phyloP scores from a whole-genome alignment of 352 stramenopile genomes.

The Aphanomyces invadans region DNA sequence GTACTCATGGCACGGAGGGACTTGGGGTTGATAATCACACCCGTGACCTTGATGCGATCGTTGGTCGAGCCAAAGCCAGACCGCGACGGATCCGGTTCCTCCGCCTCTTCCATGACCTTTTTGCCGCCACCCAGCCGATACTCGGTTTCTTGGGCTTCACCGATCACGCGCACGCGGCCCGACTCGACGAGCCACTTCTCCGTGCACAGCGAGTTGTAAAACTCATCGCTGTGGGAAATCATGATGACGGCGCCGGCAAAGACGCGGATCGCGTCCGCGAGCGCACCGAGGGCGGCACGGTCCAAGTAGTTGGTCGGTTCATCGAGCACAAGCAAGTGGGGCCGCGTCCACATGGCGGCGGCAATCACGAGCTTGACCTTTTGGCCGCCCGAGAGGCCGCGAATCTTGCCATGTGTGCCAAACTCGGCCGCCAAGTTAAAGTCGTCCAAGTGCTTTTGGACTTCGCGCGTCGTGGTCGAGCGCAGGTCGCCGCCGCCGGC shows the following conservation, averaged over 20 bases:
- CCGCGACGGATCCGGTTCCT: constrained; percentile 38
- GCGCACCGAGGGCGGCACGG: constrained; percentile 45
- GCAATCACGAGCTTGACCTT: constrained; percentile 79
- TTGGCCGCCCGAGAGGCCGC: constrained; percentile 62
- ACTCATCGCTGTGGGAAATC: constrained; percentile 77
- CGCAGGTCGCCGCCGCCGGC: constrained; percentile 48
- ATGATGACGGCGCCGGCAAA: constrained; percentile 68
- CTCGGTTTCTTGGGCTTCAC: constrained; percentile 62
- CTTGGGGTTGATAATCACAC: constrained; percentile 66
- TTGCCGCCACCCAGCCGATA: constrained; percentile 52
- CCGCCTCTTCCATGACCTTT: constrained; percentile 50
- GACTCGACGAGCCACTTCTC: constrained; percentile 69
- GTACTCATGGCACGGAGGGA: constrained; percentile 56
- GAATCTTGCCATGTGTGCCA: constrained; percentile 73
- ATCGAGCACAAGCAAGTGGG: constrained; percentile 83
- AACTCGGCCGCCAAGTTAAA: constrained; percentile 65
- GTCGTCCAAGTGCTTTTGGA: constrained; percentile 70
- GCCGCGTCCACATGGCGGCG: constrained; percentile 71
- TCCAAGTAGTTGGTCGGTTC: constrained; percentile 87
- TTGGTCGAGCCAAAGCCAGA: constrained; percentile 41
- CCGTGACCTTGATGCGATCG: constrained; percentile 46
- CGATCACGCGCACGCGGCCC: constrained; percentile 54
- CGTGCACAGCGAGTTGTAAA: constrained; percentile 73
- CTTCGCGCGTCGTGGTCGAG: constrained; percentile 55
- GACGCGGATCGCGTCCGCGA: constrained; percentile 59